These are phyloP conservation scores for Hanseniaspora nectarophila DNA, from an alignment of 805 yeast genomes.

Conservation along the genomic window DNA sequence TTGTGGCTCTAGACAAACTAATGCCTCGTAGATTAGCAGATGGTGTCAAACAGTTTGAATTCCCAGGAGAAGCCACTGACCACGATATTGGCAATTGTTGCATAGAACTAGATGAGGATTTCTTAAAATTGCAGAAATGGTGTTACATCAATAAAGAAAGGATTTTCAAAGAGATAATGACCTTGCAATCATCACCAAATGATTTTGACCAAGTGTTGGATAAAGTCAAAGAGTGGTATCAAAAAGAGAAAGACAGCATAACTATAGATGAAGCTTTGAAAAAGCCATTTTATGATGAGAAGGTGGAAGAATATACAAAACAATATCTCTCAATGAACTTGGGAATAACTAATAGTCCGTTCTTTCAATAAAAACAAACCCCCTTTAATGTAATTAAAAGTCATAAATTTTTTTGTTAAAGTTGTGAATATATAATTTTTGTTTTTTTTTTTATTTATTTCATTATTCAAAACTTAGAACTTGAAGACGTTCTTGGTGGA, in stretches of 20 bases:
- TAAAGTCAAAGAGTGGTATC: neutral
- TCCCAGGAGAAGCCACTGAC: conserved; percentile 23
- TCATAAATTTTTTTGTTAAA: neutral
- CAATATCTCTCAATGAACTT: neutral
- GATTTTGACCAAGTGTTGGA: neutral
- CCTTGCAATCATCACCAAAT: neutral
- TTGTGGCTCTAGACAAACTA: conserved; percentile 18
- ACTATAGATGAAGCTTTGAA: neutral
- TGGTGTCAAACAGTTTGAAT: conserved; percentile 18
- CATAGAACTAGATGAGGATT: conserved; percentile 5
- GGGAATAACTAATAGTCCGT: neutral
- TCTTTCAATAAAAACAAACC: neutral
- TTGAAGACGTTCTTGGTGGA: conserved; percentile 79
- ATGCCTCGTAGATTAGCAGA: conserved; percentile 13
- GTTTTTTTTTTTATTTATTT: too few species aligned
- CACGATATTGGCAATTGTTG: conserved; percentile 1
- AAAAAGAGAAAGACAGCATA: neutral
- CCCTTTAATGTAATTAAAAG: neutral
- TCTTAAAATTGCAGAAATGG: conserved; percentile 9
- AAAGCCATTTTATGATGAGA: conserved; percentile 1
- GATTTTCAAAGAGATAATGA: neutral
- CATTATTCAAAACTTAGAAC: conserved; percentile 37
- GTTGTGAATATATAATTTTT: neutral
- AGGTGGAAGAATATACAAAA: conserved; percentile 3
- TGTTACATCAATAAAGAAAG: neutral